Base-by-base conservation (phyloP, 164 flowering plant species). In the Magnolia kwangsiensis region DNA sequence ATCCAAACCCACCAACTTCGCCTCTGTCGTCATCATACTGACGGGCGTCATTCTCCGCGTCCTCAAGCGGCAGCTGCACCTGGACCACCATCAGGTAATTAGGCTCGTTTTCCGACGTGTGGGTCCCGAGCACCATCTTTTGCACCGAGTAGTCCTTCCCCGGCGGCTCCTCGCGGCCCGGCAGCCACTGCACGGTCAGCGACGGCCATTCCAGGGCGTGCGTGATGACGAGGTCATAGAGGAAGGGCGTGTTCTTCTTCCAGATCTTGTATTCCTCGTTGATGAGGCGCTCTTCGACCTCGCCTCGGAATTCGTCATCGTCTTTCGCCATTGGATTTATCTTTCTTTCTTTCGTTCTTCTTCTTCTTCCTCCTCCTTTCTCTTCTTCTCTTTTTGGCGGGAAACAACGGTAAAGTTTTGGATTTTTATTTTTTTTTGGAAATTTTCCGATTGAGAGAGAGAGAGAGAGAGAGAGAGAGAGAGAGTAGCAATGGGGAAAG, bases 161-260 rank as follows among this genome's bases (percentile, higher is more conserved):
- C 7, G 97, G 87, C 0, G 94, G 94, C 87, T 93, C 99, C 24
- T 89, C 90, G 9, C 97, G 80, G 72, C 89, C 96, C 2, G 97
- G 98, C 4, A 95, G 86, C 99, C 98, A 95, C 79, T 95, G 95
- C 21, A 95, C 99, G 23, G 98, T 93, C 71, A 93, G 89, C 0
- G 98, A 95, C 1, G 99, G 98, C 98, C 99, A 95, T 78, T 95
- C 98, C 1, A 95, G 88, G 68, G 99, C 98, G 68, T 93, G 99
- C 1, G 99, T 93, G 5, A 93, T 91, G 64, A 95, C 95, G 71
- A 95, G 83, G 85, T 95, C 99, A 86, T 95, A 95, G 8, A 95
- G 78, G 61, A 92, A 95, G 0, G 99, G 99, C 0, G 97, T 95
- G 85, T 93, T 92, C 87, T 93, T 93, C 85, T 95, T 95, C 99